These are phyloP conservation scores for Colletotrichum eremochloae DNA, from an alignment of 2,329 filamentous ascomycete genomes.

Conservation along the genomic window DNA sequence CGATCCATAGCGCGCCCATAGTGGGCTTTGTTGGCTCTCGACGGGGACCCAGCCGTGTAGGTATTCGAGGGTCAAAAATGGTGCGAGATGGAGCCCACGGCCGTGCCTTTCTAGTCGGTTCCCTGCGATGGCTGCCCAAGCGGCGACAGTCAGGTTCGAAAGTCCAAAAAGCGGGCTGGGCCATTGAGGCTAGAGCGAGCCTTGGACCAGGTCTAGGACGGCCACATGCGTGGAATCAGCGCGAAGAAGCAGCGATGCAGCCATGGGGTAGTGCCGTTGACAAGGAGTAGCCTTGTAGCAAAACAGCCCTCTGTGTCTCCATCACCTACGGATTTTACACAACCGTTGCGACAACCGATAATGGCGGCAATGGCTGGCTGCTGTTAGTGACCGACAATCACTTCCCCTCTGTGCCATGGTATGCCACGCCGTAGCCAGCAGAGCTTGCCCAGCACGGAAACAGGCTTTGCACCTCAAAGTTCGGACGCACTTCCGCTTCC, in stretches of 20 bases:
- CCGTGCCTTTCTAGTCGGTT: constrained; percentile 9
- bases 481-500: constrained; percentile 14
- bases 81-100: constrained; percentile 6
- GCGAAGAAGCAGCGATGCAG: constrained; percentile 34
- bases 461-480: constrained; percentile 33
- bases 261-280: constrained; percentile 13
- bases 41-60: constrained; percentile 1
- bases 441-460: constrained; percentile 32
- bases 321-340: constrained; percentile 12
- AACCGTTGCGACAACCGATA: constrained; percentile 19
- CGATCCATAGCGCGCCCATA: constrained; percentile 9
- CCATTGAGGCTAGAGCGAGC: constrained; percentile 15
- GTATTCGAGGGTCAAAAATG: not conserved
- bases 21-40: not conserved
- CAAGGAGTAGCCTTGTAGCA: constrained; percentile 40
- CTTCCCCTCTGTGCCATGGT: not conserved
- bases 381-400: constrained; percentile 26
- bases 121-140: constrained; percentile 39
- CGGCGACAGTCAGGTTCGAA: constrained; percentile 40
- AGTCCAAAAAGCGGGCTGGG: constrained; percentile 26
- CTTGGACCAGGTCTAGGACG: constrained; percentile 34
- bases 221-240: constrained; percentile 33
- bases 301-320: constrained; percentile 15
- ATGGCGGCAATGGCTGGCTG: constrained; percentile 15
- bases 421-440: constrained; percentile 7